Conservation (phyloP, 768 basidiomycete species). For the Obba rivulosa region DNA sequence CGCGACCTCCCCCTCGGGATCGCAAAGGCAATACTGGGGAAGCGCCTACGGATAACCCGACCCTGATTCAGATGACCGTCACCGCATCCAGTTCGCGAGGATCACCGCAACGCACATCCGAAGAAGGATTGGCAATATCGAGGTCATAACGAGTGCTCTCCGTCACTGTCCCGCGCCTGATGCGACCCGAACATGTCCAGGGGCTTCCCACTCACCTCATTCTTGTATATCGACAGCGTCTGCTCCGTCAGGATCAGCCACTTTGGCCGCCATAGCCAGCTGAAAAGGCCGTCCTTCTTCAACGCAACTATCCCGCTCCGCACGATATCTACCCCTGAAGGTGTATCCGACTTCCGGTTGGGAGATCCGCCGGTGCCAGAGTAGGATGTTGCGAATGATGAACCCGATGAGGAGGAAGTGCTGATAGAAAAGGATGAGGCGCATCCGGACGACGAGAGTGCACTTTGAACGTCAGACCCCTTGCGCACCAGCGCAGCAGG, state of each 20-base stretch:
- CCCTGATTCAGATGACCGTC: no score
- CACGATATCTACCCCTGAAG: constrained; percentile 42
- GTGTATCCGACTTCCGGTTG: constrained; percentile 39
- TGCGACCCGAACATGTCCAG: no score
- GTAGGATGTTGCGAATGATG: constrained; percentile 63
- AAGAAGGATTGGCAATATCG: no score
- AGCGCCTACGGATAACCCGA: no score
- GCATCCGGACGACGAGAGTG: constrained; percentile 53
- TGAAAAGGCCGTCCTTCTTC: constrained; percentile 92
- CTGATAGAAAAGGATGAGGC: constrained; percentile 51
- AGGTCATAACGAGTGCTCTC: no score
- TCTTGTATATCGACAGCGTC: constrained; percentile 80
- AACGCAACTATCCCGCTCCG: constrained; percentile 73
- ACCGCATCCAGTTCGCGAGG: no score
- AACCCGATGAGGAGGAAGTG: constrained; percentile 42
- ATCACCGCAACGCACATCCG: no score
- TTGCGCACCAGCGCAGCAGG: constrained; percentile 62
- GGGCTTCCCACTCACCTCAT: constrained; percentile 60
- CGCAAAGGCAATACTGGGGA: no score
- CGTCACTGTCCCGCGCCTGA: no score
- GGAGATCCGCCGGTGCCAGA: constrained; percentile 82
- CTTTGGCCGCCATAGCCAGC: constrained; percentile 88
- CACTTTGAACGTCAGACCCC: constrained; percentile 34
- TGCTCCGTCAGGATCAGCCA: constrained; percentile 85
- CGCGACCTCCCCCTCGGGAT: no score